Conservation (phyloP, 2,329 filamentous ascomycete genomes). For the Boeremia lycopersici region DNA sequence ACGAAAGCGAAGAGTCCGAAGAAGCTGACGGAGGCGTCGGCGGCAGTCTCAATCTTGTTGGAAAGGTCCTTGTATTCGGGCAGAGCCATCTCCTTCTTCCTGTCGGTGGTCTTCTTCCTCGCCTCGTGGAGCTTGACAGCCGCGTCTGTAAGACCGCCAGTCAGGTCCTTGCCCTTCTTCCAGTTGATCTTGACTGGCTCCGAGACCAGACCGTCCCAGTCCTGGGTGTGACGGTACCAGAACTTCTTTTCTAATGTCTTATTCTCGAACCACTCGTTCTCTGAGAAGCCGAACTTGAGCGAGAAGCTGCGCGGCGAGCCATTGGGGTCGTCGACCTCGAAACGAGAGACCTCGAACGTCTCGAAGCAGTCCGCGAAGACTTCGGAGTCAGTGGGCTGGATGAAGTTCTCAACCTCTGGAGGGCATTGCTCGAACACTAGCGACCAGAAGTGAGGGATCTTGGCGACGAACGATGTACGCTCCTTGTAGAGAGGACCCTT, state of each 20-base stretch:
- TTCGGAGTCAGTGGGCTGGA: conserved; percentile 78
- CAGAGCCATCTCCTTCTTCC: conserved; percentile 61
- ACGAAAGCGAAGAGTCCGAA: conserved; percentile 87
- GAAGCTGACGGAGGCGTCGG: conserved; percentile 74
- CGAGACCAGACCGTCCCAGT: conserved; percentile 79
- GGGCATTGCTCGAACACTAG: conserved; percentile 88
- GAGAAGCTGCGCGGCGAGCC: conserved; percentile 82
- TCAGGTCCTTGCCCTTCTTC: conserved; percentile 78
- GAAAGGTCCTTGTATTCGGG: conserved; percentile 62
- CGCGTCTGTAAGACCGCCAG: conserved; percentile 76
- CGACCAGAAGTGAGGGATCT: conserved; percentile 92
- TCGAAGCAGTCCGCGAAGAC: conserved; percentile 73
- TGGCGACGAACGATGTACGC: conserved; percentile 70
- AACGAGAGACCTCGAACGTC: conserved; percentile 75
- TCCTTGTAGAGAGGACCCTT: conserved; percentile 75
- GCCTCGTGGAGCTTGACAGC: conserved; percentile 73
- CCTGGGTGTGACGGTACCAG: conserved; percentile 74
- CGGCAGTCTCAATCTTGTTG: conserved; percentile 61
- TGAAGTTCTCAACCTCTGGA: conserved; percentile 83
- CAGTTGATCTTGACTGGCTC: conserved; percentile 88
- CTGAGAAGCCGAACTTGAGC: conserved; percentile 73
- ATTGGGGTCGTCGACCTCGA: conserved; percentile 71
- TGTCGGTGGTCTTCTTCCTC: conserved; percentile 51
- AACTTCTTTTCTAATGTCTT: conserved; percentile 86
- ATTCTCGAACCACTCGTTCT: conserved; percentile 84